Conservation (phyloP, 1,284 basidiomycete species). For the Apiotrichum domesticum region DNA sequence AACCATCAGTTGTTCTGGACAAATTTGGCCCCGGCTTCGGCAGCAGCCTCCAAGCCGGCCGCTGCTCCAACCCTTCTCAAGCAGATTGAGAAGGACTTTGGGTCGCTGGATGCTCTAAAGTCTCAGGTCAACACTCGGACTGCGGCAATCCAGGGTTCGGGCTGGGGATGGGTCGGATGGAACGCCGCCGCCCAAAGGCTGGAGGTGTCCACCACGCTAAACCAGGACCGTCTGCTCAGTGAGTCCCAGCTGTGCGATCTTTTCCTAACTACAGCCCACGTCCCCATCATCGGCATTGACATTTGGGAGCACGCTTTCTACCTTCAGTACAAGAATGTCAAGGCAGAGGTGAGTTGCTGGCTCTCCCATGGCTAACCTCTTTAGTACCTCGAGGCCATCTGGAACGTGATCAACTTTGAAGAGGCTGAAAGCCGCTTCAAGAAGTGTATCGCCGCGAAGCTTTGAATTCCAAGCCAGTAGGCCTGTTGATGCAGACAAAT, state of each 20-base stretch:
- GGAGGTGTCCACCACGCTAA: constrained; percentile 83
- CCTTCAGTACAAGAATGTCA: constrained; percentile 84
- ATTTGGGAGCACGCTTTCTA: constrained; percentile 72
- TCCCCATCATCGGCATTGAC: constrained; percentile 90
- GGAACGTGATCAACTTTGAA: constrained; percentile 87
- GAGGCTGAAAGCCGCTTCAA: constrained; percentile 72
- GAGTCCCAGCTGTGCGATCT: constrained; percentile 10
- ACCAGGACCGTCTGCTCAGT: constrained; percentile 89
- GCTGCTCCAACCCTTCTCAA: constrained; percentile 67
- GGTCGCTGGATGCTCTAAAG: constrained; percentile 66
- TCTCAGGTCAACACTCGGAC: constrained; percentile 79
- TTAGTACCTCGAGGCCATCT: constrained; percentile 77
- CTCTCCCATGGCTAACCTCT: background rate
- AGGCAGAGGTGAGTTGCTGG: background rate
- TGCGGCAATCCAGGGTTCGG: constrained; percentile 92
- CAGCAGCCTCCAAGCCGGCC: constrained; percentile 57
- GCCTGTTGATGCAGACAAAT: too few species aligned
- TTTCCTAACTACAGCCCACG: constrained; percentile 55
- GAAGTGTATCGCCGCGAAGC: too few species aligned
- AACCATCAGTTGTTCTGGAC: constrained; percentile 80
- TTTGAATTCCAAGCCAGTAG: too few species aligned
- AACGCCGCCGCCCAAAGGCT: constrained; percentile 66
- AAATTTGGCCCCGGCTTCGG: constrained; percentile 70
- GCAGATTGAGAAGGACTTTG: constrained; percentile 78
- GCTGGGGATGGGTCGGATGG: constrained; percentile 95